Evolutionary conservation across 805 yeast genomes (phyloP).

Genomic region (Candida succiphila): DNA sequence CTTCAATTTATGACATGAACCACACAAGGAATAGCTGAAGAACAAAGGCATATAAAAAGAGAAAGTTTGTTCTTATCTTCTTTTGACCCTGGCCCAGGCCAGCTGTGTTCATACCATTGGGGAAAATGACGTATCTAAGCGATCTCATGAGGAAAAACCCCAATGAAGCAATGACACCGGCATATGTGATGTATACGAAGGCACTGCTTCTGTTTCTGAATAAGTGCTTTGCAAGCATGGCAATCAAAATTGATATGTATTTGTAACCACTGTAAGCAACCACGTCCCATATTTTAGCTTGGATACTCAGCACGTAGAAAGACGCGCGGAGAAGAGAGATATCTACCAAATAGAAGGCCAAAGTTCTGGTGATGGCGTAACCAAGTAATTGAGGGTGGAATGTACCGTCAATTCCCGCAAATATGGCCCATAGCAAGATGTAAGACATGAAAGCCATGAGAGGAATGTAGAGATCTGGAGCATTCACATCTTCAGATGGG

Average conservation of each 20-base stretch:
- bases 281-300: conserved; percentile 70
- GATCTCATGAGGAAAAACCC: conserved; percentile 65
- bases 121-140: conserved; percentile 56
- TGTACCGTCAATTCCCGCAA: conserved; percentile 78
- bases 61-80: conserved; percentile 75
- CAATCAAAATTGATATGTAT: conserved; percentile 68
- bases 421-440: conserved; percentile 70
- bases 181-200: conserved; percentile 24
- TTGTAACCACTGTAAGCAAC: conserved; percentile 90
- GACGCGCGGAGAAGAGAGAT: conserved; percentile 69
- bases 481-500: conserved; percentile 81
- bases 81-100: conserved; percentile 59
- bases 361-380: conserved; percentile 72
- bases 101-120: conserved; percentile 44
- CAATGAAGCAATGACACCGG: conserved; percentile 43
- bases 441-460: conserved; percentile 88
- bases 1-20: conserved; percentile 46
- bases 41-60: conserved; percentile 75
- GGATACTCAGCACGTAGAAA: conserved; percentile 66
- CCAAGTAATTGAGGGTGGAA: conserved; percentile 94
- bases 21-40: conserved; percentile 71
- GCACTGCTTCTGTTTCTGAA: conserved; percentile 19
- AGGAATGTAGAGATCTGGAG: conserved; percentile 96
- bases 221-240: conserved; percentile 41
- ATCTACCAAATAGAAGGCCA: conserved; percentile 76